These are phyloP conservation scores for Hygrocybe coccinea DNA, from an alignment of 768 basidiomycete species.

Conservation along the genomic window DNA sequence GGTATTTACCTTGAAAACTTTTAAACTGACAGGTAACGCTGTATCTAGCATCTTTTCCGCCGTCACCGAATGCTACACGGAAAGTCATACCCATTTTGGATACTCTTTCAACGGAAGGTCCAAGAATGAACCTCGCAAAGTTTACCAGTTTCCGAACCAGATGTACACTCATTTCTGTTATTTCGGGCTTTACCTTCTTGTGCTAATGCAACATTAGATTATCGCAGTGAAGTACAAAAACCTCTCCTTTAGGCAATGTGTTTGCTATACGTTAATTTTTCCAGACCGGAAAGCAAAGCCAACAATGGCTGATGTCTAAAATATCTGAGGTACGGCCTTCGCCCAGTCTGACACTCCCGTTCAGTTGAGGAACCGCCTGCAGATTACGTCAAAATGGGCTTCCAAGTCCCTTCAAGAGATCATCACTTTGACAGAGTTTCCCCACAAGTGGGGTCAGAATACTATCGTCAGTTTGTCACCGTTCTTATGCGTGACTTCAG, in stretches of 20 bases:
- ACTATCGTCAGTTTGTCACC: constrained; percentile 50
- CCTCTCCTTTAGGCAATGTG: constrained; percentile 13
- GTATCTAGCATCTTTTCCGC: constrained; percentile 45
- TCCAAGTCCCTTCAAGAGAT: constrained; percentile 47
- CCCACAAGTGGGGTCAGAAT: constrained; percentile 83
- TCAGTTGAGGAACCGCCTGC: not conserved
- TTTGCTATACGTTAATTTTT: constrained; percentile 14
- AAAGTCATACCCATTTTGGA: constrained; percentile 55
- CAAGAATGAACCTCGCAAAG: constrained; percentile 55
- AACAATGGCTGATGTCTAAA: constrained; percentile 68
- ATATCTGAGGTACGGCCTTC: constrained; percentile 51
- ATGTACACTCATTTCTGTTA: constrained; percentile 39
- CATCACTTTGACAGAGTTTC: constrained; percentile 69
- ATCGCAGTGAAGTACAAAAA: constrained; percentile 63
- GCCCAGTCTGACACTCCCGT: not conserved
- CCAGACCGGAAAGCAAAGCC: constrained; percentile 72
- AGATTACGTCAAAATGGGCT: constrained; percentile 51
- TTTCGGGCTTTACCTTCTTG: not conserved
- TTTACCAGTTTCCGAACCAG: constrained; percentile 74
- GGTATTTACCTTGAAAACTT: not conserved
- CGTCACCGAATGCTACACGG: constrained; percentile 53
- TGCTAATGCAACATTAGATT: constrained; percentile 40
- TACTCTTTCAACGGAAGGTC: constrained; percentile 62
- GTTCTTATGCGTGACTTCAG: not conserved
- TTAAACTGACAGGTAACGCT: not conserved